phyloP scores from a whole-genome alignment of 805 yeast genomes.

The Isabelozyma rhagii region DNA sequence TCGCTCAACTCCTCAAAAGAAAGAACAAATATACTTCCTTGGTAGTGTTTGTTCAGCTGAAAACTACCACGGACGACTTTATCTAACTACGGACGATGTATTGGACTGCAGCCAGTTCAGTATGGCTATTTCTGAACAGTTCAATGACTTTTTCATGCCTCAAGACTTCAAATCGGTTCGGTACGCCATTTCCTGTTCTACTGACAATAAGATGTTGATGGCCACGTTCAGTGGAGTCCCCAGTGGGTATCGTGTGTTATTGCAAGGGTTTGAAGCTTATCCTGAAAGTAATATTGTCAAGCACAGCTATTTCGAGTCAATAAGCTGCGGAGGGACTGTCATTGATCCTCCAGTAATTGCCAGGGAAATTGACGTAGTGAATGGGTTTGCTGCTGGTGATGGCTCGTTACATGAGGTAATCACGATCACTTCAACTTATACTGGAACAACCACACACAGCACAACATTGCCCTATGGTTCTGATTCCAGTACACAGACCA shows the following conservation, averaged over 20 bases:
- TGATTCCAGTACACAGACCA: not conserved
- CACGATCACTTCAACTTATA: not conserved
- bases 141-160: conserved; percentile 14
- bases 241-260: conserved; percentile 9
- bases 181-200: conserved; percentile 1
- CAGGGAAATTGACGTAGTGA: conserved; percentile 3
- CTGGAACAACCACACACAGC: not conserved
- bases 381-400: conserved; percentile 2
- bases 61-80: conserved; percentile 7
- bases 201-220: conserved; percentile 1
- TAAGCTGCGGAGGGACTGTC: conserved; percentile 10
- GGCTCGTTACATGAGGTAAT: not conserved
- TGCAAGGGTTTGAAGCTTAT: conserved; percentile 10
- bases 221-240: conserved; percentile 6
- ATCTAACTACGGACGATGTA: conserved; percentile 6
- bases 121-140: conserved; percentile 4
- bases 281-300: conserved; percentile 3
- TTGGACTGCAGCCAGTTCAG: conserved; percentile 11
- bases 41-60: conserved; percentile 12
- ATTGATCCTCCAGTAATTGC: not conserved
- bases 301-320: conserved; percentile 5
- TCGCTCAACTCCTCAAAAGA: conserved; percentile 11
- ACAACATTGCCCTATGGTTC: not conserved
- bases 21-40: conserved; percentile 11
- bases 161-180: conserved; percentile 2